Conservation (phyloP, 2,329 filamentous ascomycete genomes). For the Phoma sp. region DNA sequence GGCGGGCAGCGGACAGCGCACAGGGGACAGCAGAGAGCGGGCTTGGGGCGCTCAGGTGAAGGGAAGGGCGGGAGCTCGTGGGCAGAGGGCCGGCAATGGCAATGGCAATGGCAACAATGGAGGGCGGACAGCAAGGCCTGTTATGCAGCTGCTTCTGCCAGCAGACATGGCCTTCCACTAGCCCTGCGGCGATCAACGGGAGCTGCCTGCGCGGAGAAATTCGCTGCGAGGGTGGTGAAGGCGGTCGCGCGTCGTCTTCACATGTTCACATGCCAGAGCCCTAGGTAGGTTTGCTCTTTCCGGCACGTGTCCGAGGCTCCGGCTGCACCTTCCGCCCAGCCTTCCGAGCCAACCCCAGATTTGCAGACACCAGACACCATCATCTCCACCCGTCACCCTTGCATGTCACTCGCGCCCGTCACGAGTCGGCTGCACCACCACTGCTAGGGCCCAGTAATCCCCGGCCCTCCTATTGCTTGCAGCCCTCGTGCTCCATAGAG, state of each 20-base stretch:
- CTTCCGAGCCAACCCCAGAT: slow-evolving; percentile 4
- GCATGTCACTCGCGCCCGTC: slow-evolving; percentile 13
- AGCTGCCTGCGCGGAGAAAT: not conserved
- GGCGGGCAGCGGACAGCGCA: not conserved
- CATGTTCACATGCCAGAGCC: slow-evolving; percentile 6
- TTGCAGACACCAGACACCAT: not conserved
- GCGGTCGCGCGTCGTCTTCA: slow-evolving; percentile 1
- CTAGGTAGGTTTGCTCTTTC: not conserved
- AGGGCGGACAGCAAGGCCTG: slow-evolving; percentile 14
- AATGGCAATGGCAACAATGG: too few species aligned
- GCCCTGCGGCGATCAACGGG: slow-evolving; percentile 7
- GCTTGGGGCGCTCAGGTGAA: not conserved
- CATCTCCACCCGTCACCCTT: slow-evolving; percentile 9
- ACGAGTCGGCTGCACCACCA: not conserved
- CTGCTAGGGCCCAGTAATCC: not conserved
- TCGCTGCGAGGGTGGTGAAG: not conserved
- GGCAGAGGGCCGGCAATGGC: not conserved
- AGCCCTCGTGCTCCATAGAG: slow-evolving; percentile 4
- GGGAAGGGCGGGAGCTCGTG: slow-evolving; percentile 1
- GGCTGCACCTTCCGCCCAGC: slow-evolving; percentile 2
- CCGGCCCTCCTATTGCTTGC: slow-evolving; percentile 6
- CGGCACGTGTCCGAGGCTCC: slow-evolving; percentile 14
- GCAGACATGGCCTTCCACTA: slow-evolving; percentile 14
- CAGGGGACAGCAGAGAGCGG: too few species aligned
- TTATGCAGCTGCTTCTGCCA: slow-evolving; percentile 21